Evolutionary conservation across 208 protist genomes (phyloP).

Genomic region (Acanthamoeba healyi): DNA sequence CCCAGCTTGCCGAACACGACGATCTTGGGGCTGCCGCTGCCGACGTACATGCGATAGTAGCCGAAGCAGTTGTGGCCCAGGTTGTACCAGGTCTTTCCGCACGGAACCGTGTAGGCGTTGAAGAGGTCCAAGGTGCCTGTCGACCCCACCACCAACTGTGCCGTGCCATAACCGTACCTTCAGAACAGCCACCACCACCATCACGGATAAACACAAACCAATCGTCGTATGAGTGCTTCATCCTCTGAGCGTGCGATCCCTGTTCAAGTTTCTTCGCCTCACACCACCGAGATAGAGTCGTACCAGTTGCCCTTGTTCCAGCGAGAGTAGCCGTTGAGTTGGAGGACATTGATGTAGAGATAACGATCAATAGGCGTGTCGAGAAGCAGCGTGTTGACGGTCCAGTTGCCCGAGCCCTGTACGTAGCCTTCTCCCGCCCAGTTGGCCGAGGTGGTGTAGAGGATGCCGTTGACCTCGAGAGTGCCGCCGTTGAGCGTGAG

Average conservation of each 20-base stretch:
- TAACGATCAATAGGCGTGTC: neutral
- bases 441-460: neutral
- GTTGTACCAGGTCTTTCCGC: conserved; percentile 34
- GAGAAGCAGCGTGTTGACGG: conserved; percentile 29
- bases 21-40: conserved; percentile 39
- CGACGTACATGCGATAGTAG: conserved; percentile 67
- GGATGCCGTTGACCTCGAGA: conserved; percentile 33
- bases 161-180: conserved; percentile 2
- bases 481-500: neutral
- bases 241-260: too few relatives aligned
- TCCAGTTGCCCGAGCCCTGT: conserved; percentile 58
- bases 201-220: too few relatives aligned
- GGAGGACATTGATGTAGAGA: conserved; percentile 2
- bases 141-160: conserved; percentile 26
- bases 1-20: conserved; percentile 39
- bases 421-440: neutral
- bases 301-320: conserved; percentile 42
- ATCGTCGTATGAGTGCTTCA: too few relatives aligned
- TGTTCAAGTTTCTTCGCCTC: too few relatives aligned
- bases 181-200: too few relatives aligned
- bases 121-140: conserved; percentile 44
- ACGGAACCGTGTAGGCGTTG: conserved; percentile 48
- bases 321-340: conserved; percentile 59
- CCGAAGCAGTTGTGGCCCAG: conserved; percentile 69
- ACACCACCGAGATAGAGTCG: too few relatives aligned